Base-by-base conservation (phyloP, 2,329 filamentous ascomycete species). In the Trichoderma cornu-damae region DNA sequence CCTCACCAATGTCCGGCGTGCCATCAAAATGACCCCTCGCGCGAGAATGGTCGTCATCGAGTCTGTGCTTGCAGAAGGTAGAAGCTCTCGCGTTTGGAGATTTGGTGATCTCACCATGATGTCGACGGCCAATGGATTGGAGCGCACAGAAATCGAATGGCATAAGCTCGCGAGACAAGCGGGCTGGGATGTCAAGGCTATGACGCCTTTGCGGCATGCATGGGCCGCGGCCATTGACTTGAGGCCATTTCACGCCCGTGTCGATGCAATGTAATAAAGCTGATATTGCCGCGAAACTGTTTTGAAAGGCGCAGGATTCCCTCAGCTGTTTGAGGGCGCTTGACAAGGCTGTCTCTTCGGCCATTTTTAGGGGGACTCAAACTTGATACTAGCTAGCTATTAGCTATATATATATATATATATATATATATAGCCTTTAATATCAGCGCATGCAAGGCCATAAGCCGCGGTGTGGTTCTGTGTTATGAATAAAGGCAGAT, bases 101-200 rank as follows among this genome's bases (percentile, higher is more conserved):
- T 76, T 74, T 54, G 75, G 65, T 1, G 74, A 77, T 59, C 62
- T 77, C 16, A 72, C 69, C 47, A 76, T 76, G 73, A 72, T 75
- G 72, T 64, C 71, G 56, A 63, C 65, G 2, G 60, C 60, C 11
- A 63, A 66, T 18, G 72, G 72, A 12, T 54, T 64, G 51, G 73
- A 74, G 61, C 60, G 73, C 9, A 65, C 61, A 1, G 63, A 65
- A 49, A 40, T 35, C 1, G 54, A 73, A 38, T 73, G 70, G 71
- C 47, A 37, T 18, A n/a, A 28, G 2, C 55, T 74, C 28, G 70
- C 67, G 1, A 43, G 57, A 6, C n/a, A 44, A 4, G 48, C 67
- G 6, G 72, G 68, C 0, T 73, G 71, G 72, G 72, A 37, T 6
- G 46, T 61, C 38, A 44, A 51, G 14, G 11, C 1, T 7, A 58